These are phyloP conservation scores for Camellia lanceoleosa DNA, from an alignment of 148 eudicot genomes.

Conservation along the genomic window DNA sequence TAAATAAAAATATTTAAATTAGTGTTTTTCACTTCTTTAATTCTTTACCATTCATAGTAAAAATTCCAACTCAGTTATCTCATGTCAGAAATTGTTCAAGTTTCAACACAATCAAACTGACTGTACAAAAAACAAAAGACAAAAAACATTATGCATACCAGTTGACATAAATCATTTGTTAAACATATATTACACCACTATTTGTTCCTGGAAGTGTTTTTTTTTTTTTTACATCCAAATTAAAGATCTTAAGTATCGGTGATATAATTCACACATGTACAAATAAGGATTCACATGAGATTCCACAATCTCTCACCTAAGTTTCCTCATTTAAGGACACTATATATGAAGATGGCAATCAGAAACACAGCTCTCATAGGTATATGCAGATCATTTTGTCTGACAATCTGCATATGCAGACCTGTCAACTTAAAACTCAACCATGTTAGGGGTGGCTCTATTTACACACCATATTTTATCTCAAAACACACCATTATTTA, in stretches of 20 bases:
- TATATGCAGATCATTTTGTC: no score
- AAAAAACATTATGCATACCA: neutral
- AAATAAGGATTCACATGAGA: neutral
- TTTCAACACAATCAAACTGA: no score
- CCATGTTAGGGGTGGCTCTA: no score
- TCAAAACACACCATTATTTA: no score
- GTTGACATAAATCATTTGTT: neutral
- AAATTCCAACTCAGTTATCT: no score
- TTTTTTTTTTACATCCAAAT: neutral
- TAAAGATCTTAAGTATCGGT: neutral
- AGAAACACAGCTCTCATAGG: no score
- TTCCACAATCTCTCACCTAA: neutral
- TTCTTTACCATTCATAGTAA: no score
- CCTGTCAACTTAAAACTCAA: neutral
- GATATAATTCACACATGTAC: no score
- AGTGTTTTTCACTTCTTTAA: no score
- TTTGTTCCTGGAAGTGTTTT: neutral
- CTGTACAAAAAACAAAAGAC: neutral
- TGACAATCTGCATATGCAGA: no score
- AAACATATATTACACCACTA: neutral
- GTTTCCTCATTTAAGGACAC: neutral
- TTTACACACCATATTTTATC: no score
- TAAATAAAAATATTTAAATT: neutral
- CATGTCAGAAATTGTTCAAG: no score
- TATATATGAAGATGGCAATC: neutral